These are phyloP conservation scores for Penicillium corylophilum DNA, from an alignment of 2,329 filamentous ascomycete species.

Conservation along the genomic window DNA sequence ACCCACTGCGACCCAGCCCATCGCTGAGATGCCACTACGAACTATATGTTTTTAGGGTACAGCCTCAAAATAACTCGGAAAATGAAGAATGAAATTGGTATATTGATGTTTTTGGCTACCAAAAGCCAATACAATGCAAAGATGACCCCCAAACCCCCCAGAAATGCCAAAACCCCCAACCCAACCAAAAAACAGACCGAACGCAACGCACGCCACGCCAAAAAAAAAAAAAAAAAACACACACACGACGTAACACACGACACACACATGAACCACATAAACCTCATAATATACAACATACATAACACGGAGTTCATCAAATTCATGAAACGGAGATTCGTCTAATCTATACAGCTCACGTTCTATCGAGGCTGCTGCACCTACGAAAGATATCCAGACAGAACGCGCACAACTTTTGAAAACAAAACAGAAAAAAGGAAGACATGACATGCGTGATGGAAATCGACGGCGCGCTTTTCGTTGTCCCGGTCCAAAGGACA, in stretches of 20 bases:
- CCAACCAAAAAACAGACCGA: constrained; percentile 14
- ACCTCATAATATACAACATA: constrained; percentile 27
- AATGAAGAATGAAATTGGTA: background rate
- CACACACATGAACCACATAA: constrained; percentile 27
- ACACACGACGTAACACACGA: constrained; percentile 20
- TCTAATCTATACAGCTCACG: constrained; percentile 37
- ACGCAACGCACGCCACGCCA: constrained; percentile 7
- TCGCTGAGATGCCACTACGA: background rate
- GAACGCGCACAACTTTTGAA: constrained; percentile 33
- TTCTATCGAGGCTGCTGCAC: constrained; percentile 28
- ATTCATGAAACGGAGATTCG: constrained; percentile 36
- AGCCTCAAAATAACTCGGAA: background rate
- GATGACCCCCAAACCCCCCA: background rate
- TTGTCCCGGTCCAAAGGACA: constrained; percentile 13
- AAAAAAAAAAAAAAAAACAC: constrained; percentile 8
- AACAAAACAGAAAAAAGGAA: constrained; percentile 22
- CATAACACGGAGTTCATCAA: constrained; percentile 32
- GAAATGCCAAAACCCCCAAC: constrained; percentile 3
- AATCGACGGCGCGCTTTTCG: constrained; percentile 20
- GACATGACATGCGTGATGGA: constrained; percentile 22
- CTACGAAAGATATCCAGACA: constrained; percentile 35
- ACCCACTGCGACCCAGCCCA: no score
- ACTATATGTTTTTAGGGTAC: no score
- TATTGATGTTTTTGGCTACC: background rate
- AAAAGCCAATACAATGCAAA: background rate